These are phyloP conservation scores for Oryza australiensis DNA, from an alignment of 176 grass and related monocot species.

Conservation along the genomic window DNA sequence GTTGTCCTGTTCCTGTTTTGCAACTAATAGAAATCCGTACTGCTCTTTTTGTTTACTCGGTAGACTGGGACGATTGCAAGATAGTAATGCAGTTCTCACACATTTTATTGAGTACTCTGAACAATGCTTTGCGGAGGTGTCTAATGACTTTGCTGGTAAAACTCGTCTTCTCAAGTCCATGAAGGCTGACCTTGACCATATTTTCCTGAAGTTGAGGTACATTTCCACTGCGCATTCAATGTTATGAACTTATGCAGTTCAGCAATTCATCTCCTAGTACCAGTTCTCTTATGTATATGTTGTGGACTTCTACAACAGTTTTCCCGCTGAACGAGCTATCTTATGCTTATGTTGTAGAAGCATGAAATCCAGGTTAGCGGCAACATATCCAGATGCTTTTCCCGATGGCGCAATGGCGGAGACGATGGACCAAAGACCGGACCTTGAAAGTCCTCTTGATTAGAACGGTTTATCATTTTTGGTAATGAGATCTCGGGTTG, in stretches of 20 bases:
- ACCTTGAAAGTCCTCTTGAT: constrained; percentile 70
- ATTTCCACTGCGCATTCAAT: neutral
- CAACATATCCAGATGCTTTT: constrained; percentile 94
- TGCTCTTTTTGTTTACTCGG: constrained; percentile 1
- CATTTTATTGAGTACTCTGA: constrained; percentile 94
- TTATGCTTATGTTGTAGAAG: constrained; percentile 41
- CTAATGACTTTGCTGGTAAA: constrained; percentile 76
- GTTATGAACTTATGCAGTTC: neutral
- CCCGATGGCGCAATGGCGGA: constrained; percentile 51
- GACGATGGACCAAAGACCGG: constrained; percentile 76
- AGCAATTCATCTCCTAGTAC: neutral
- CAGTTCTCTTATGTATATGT: neutral
- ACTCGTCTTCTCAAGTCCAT: constrained; percentile 70
- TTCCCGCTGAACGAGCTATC: neutral
- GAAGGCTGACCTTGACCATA: constrained; percentile 89
- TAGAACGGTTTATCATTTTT: constrained; percentile 8
- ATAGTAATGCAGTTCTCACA: constrained; percentile 81
- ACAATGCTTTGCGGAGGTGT: constrained; percentile 76
- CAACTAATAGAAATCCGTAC: neutral
- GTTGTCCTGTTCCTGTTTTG: neutral
- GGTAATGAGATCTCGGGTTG: neutral
- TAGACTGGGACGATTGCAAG: constrained; percentile 83
- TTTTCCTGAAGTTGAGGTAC: constrained; percentile 77
- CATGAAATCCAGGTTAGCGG: constrained; percentile 72
- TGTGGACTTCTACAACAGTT: constrained; percentile 10